Evolutionary conservation across 2,329 filamentous ascomycete genomes (phyloP).

Genomic region (Xylariaceae sp.): DNA sequence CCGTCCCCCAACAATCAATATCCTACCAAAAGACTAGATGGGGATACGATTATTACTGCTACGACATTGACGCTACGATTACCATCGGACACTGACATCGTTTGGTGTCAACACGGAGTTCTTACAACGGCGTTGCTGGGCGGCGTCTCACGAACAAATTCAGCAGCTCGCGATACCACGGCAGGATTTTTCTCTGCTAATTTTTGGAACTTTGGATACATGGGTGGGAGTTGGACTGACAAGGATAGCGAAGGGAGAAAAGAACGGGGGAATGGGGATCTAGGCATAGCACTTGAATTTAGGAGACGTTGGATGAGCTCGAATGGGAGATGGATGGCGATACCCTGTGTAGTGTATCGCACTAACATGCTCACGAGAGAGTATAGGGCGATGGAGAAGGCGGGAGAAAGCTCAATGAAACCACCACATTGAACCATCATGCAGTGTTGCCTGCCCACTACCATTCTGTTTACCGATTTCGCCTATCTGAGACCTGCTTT

Average conservation of each 20-base stretch:
- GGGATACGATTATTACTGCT: constrained; percentile 7
- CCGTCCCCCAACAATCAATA: not conserved
- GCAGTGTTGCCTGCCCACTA: not conserved
- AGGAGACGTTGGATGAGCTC: no score
- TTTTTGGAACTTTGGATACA: constrained; percentile 7
- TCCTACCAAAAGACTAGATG: constrained; percentile 7
- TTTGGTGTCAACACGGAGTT: constrained; percentile 16
- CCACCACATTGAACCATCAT: constrained; percentile 8
- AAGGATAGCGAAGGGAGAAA: constrained; percentile 3
- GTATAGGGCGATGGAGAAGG: constrained; percentile 1
- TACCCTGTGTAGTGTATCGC: no score
- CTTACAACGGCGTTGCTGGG: constrained; percentile 20
- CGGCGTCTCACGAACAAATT: constrained; percentile 18
- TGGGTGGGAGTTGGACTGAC: constrained; percentile 1
- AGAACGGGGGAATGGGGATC: not conserved
- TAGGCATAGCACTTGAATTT: not conserved
- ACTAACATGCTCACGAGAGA: constrained; percentile 1
- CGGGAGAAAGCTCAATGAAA: constrained; percentile 11
- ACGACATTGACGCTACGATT: constrained; percentile 16
- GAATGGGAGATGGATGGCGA: no score
- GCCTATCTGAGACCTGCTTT: not conserved
- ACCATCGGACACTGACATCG: constrained; percentile 1
- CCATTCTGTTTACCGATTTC: constrained; percentile 1
- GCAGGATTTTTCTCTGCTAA: constrained; percentile 2
- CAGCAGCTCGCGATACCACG: constrained; percentile 18